Percentiles rank a stretch among this genome's conserved stretches.
These are phyloP conservation scores for Dendrothele bispora DNA, from an alignment of 768 basidiomycete species.

Conservation along the genomic window DNA sequence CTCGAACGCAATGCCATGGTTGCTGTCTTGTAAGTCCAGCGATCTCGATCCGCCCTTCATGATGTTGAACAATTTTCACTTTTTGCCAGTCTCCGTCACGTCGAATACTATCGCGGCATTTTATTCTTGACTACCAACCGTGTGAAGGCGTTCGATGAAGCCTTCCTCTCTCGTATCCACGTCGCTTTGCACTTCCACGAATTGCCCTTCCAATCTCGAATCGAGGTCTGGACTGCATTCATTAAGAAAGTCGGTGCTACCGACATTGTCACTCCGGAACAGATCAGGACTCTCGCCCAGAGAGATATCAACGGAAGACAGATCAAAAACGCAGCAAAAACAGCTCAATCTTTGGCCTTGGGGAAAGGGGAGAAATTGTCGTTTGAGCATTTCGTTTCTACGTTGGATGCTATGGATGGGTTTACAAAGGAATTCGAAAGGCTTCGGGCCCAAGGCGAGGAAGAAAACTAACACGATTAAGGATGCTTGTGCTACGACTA, in stretches of 20 bases:
- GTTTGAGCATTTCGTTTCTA: constrained; percentile 54
- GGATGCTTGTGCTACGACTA: no score
- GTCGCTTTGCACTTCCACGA: constrained; percentile 66
- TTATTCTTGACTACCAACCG: constrained; percentile 59
- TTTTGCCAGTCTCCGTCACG: constrained; percentile 47
- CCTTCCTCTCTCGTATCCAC: constrained; percentile 67
- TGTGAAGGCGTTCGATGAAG: constrained; percentile 62
- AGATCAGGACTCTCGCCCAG: constrained; percentile 47
- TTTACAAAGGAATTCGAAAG: constrained; percentile 48
- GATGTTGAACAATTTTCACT: constrained; percentile 26
- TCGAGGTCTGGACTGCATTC: constrained; percentile 67
- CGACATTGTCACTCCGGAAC: constrained; percentile 35
- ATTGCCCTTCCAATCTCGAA: constrained; percentile 49
- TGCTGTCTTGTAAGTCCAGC: constrained; percentile 52
- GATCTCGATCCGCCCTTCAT: background rate
- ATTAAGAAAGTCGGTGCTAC: constrained; percentile 43
- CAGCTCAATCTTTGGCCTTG: constrained; percentile 59
- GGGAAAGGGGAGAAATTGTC: constrained; percentile 45
- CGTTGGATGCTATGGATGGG: constrained; percentile 62
- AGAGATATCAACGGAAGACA: constrained; percentile 62
- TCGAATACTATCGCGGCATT: constrained; percentile 58
- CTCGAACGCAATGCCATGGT: constrained; percentile 72
- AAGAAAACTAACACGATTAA: background rate
- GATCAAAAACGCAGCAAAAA: constrained; percentile 70
- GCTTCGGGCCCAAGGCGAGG: constrained; percentile 4